Evolutionary conservation across 2,329 filamentous ascomycete species (phyloP), one percentile per base, ranked within the genome.

Genomic region (Dothistroma septosporum): DNA sequence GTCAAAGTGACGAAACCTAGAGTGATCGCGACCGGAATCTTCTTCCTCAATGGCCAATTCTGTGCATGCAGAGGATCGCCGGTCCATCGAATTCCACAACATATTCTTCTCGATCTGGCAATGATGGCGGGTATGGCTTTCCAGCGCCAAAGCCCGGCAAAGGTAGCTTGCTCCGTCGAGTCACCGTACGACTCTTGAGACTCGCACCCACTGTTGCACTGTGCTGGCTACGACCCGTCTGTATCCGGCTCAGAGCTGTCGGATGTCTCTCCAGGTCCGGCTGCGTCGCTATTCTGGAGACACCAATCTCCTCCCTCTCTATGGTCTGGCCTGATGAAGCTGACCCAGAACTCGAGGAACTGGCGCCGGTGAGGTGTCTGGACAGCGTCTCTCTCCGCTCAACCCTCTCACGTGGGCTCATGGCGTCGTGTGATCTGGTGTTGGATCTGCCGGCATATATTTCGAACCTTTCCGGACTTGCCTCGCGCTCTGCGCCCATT

Each of bases 31-130:
- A 87, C 90, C 82, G 67, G 53, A 12, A 72, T 53, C 85, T 96
- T 96, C 79, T 90, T 93, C 72, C 78, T 84, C 58, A 89, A 70
- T 0, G 89, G 82, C 92, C 92, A 96, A 73, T 96, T 96, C 77
- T 93, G 89, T 1, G 91, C 88, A 47, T 90, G 58, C 62, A 92
- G 72, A 5, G 91, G 92, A 70, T 96, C 92, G 66, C 83, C 1
- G 86, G 87, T 0, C 91, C 92, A 67, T 92, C 87, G 71, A 96
- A 96, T 49, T 83, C 89, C 53, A 92, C 89, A 0, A 92, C 88
- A 70, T 92, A 93, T 65, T 90, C 85, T 68, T 92, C 89, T 67
- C 60, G 81, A 22, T 86, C 84, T 1, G 89, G 88, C 47, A 92
- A 73, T 0, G 78, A 80, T 3, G 89, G 81, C 19, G 90, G 90